A percentile compares a stretch with the other conserved stretches of the same genome.
Evolutionary conservation across 2,329 filamentous ascomycete species (phyloP).

Genomic region (Sordariomycetes sp.): DNA sequence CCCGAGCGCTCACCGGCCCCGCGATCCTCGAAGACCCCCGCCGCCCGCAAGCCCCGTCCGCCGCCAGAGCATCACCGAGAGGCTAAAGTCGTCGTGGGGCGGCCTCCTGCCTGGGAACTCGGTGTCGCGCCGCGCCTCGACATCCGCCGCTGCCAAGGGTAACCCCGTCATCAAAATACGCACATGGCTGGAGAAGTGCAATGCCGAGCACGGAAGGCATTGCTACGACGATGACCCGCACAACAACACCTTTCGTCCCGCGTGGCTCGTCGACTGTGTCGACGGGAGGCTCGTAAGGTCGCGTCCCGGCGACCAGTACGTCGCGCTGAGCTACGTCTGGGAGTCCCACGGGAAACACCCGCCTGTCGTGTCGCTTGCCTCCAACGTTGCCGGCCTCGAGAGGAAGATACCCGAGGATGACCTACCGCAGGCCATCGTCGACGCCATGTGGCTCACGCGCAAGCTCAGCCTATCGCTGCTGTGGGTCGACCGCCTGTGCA

Average conservation of each 20-base stretch:
- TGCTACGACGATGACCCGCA: slow-evolving; percentile 16
- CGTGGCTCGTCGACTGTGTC: slow-evolving; percentile 24
- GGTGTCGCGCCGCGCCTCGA: slow-evolving; percentile 1
- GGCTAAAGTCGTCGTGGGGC: slow-evolving; percentile 4
- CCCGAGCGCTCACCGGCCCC: slow-evolving; percentile 6
- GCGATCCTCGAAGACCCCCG: not conserved
- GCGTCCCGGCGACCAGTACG: slow-evolving; percentile 23
- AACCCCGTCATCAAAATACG: slow-evolving; percentile 23
- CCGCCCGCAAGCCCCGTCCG: slow-evolving; percentile 16
- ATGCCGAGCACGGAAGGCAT: slow-evolving; percentile 24
- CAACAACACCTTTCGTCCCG: slow-evolving; percentile 21
- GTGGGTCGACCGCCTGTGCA: slow-evolving; percentile 32
- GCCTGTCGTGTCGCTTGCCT: slow-evolving; percentile 18
- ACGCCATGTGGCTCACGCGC: slow-evolving; percentile 28
- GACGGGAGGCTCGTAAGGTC: slow-evolving; percentile 23
- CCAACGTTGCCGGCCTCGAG: slow-evolving; percentile 22
- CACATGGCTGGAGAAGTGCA: slow-evolving; percentile 29
- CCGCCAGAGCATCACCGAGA: slow-evolving; percentile 24
- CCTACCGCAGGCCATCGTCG: slow-evolving; percentile 25
- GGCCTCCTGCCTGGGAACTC: not conserved
- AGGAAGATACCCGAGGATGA: slow-evolving; percentile 20
- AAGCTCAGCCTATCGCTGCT: slow-evolving; percentile 27
- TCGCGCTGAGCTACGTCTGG: slow-evolving; percentile 33
- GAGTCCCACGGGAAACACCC: slow-evolving; percentile 14
- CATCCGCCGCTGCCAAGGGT: slow-evolving; percentile 9